phyloP scores from a whole-genome alignment of 148 eudicot species.

The Persicaria maculosa region DNA sequence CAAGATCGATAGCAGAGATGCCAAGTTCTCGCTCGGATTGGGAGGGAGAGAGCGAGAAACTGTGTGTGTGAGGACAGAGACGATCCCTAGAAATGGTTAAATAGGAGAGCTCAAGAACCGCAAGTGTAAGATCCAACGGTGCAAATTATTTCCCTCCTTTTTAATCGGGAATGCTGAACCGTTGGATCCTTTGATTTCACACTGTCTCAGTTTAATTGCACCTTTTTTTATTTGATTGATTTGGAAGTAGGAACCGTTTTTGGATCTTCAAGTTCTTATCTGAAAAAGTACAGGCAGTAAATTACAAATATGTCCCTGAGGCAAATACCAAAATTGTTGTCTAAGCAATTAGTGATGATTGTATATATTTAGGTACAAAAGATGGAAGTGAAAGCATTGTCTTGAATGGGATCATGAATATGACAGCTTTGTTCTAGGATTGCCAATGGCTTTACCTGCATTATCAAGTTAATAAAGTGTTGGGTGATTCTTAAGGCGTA shows the following conservation, averaged over 20 bases:
- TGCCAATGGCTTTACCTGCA: no score
- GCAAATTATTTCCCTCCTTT: neutral
- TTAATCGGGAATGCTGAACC: neutral
- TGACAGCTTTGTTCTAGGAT: no score
- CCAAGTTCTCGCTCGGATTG: no score
- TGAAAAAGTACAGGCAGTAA: no score
- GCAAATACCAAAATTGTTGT: neutral
- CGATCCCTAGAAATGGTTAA: neutral
- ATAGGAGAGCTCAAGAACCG: neutral
- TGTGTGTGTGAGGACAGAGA: neutral
- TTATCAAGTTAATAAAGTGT: no score
- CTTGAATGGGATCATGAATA: no score
- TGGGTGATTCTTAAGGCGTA: no score
- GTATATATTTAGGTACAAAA: neutral
- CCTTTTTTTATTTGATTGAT: no score
- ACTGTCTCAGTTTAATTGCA: no score
- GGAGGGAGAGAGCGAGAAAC: no score
- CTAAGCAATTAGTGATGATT: neutral
- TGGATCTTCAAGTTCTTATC: no score
- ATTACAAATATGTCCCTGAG: neutral
- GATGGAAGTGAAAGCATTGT: neutral
- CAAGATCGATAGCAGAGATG: neutral
- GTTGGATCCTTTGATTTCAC: neutral
- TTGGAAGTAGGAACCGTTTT: no score
- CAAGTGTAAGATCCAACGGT: neutral